Evolutionary conservation across 306 rosid species (phyloP).

Genomic region (Vigna angularis): DNA sequence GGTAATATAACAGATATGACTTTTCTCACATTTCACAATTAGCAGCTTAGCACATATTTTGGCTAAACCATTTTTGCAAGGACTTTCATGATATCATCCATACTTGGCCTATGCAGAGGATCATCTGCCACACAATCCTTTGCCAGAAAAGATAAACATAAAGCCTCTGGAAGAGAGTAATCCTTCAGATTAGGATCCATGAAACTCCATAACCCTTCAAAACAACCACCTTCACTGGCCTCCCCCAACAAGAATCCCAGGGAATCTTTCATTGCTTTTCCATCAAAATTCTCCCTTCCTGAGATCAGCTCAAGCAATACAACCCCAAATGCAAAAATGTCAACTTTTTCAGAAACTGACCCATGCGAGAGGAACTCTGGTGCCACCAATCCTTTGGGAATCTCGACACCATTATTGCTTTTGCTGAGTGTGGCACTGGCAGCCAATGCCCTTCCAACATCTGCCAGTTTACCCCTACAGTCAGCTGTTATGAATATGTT

Average conservation of each 20-base stretch:
- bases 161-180: constrained; percentile 65
- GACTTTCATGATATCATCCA: constrained; percentile 75
- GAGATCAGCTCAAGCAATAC: constrained; percentile 73
- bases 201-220: constrained; percentile 68
- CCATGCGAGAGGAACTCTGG: constrained; percentile 43
- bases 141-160: constrained; percentile 65
- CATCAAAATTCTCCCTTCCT: constrained; percentile 60
- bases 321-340: constrained; percentile 74
- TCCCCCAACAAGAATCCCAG: constrained; percentile 62
- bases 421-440: constrained; percentile 9
- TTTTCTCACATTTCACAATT: constrained; percentile 14
- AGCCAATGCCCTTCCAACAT: constrained; percentile 49
- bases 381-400: constrained; percentile 48
- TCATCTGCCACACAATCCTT: constrained; percentile 77
- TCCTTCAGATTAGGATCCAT: constrained; percentile 69
- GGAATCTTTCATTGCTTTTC: constrained; percentile 55
- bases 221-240: constrained; percentile 60
- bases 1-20: background rate
- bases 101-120: constrained; percentile 64
- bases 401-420: constrained; percentile 17
- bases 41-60: constrained; percentile 3
- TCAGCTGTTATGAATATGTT: constrained; percentile 61
- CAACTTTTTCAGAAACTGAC: constrained; percentile 56
- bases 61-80: constrained; percentile 59
- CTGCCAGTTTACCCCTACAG: constrained; percentile 66